Conservation (phyloP, 495 filamentous ascomycete genomes). For the Trichocladium uniseriatum region DNA sequence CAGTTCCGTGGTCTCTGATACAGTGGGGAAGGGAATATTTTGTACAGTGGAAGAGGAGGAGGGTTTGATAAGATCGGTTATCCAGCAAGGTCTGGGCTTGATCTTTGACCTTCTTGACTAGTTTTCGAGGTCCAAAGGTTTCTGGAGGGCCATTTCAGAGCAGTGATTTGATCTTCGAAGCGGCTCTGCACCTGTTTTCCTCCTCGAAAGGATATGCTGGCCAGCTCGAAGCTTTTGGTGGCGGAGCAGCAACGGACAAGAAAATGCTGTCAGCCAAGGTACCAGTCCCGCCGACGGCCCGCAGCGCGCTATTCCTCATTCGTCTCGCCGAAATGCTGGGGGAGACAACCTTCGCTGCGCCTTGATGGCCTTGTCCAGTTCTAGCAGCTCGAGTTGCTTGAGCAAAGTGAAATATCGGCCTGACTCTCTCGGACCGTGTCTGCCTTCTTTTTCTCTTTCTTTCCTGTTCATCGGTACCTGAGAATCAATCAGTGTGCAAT, state of each 20-base stretch:
- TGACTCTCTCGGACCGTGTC: conserved; percentile 38
- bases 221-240: neutral
- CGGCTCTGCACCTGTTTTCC: neutral
- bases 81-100: neutral
- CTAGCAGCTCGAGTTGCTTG: neutral
- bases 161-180: too few species aligned
- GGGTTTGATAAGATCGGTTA: neutral
- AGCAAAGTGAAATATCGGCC: conserved; percentile 40
- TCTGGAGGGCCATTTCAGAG: too few species aligned
- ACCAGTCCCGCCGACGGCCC: neutral
- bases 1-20: conserved; percentile 15
- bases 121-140: too few species aligned
- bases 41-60: conserved; percentile 7
- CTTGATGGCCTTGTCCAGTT: conserved; percentile 12
- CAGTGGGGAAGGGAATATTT: conserved; percentile 5
- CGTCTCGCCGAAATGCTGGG: conserved; percentile 26
- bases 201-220: neutral
- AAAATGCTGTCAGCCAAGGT: conserved; percentile 6
- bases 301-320: conserved; percentile 20
- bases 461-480: conserved; percentile 12
- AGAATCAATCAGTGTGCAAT: neutral
- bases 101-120: neutral
- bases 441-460: conserved; percentile 22
- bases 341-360: conserved; percentile 22
- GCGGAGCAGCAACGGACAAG: conserved; percentile 6